A percentile compares a stretch with the other conserved stretches of the same genome.
Evolutionary conservation across 2,329 filamentous ascomycete species (phyloP).

Genomic region (Acrodontium crateriforme): DNA sequence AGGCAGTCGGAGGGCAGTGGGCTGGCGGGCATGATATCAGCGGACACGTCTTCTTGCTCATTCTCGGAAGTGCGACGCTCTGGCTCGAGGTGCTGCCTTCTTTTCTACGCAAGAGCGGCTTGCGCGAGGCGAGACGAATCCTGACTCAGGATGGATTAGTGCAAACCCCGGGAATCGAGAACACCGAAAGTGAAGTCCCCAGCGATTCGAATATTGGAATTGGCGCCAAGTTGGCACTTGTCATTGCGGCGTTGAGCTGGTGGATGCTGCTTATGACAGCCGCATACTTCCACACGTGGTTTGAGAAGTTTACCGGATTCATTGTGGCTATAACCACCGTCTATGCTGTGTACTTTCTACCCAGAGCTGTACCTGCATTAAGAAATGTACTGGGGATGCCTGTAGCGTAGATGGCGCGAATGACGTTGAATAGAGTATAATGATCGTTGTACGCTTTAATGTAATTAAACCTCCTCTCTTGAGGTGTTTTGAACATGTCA

Average conservation of each 20-base stretch:
- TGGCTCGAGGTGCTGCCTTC: conserved; percentile 62
- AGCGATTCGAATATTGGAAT: conserved; percentile 19
- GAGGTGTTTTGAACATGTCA: too few species aligned
- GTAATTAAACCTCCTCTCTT: too few species aligned
- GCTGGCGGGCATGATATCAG: conserved; percentile 91
- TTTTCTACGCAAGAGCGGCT: conserved; percentile 35
- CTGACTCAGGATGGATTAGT: conserved; percentile 53
- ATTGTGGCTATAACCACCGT: conserved; percentile 33
- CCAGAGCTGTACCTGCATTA: conserved; percentile 28
- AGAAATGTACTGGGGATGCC: conserved; percentile 34
- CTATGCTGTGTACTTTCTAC: conserved; percentile 35
- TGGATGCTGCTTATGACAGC: conserved; percentile 99
- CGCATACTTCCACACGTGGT: conserved; percentile 97
- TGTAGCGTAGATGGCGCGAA: conserved; percentile 24
- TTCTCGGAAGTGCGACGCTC: conserved; percentile 68
- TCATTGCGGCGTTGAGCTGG: conserved; percentile 56
- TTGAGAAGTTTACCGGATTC: conserved; percentile 61
- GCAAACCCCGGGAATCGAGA: background rate
- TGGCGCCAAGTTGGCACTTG: conserved; percentile 41
- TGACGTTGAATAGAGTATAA: too few species aligned
- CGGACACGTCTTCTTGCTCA: conserved; percentile 86
- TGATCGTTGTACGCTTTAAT: too few species aligned
- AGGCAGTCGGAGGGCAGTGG: conserved; percentile 70
- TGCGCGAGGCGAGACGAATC: conserved; percentile 51
- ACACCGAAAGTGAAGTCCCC: conserved; percentile 18